Base-by-base conservation (phyloP, 2,329 filamentous ascomycete genomes). In the Botrytis byssoidea region DNA sequence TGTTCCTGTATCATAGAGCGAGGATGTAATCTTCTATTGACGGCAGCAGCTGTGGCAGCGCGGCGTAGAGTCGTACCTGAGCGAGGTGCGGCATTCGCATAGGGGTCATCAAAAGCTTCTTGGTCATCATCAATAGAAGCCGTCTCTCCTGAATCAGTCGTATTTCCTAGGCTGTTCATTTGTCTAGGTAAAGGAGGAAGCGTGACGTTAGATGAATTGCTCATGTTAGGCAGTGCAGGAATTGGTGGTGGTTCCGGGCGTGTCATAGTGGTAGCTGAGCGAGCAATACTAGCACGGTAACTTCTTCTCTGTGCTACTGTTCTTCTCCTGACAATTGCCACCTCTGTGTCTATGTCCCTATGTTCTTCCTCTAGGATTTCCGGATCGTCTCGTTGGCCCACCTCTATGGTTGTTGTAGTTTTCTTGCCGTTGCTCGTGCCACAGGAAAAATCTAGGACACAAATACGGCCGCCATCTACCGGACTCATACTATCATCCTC, bases 391-490 rank as follows among this genome's bases (percentile, higher is more conserved):
- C 90, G 71, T 57, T 70, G 89, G 18, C 93, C 93, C 40, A 95
- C 89, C 79, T 95, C 93, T 70, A 96, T 91, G 1, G 86, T 90
- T 60, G 93, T 82, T 74, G 92, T 88, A 1, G 82, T 83, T 73
- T 85, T 85, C 61, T 83, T 81, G 5, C 91, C 91, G 79, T 92
- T 84, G 7, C 79, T 82, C 1, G 86, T 78, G 1, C 86, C 84
- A 77, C 92, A 92, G 76, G 91, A 88, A 81, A 95, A 95, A 81
- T 95, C 93, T 63, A 95, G 84, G 14, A 95, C 83, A 16, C 88
- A 87, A 61, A 96, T 84, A 75, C 93, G 88, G 22, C 93, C 93
- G 10, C 93, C 92, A 78, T 95, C 93, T n/a, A 93, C 87, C 76
- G 93, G 93, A 78, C 92, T 88, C 70, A 91, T 87, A 65, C 89